These are phyloP conservation scores for Termitomyces sp. DNA, from an alignment of 1,284 basidiomycete genomes.

Conservation along the genomic window DNA sequence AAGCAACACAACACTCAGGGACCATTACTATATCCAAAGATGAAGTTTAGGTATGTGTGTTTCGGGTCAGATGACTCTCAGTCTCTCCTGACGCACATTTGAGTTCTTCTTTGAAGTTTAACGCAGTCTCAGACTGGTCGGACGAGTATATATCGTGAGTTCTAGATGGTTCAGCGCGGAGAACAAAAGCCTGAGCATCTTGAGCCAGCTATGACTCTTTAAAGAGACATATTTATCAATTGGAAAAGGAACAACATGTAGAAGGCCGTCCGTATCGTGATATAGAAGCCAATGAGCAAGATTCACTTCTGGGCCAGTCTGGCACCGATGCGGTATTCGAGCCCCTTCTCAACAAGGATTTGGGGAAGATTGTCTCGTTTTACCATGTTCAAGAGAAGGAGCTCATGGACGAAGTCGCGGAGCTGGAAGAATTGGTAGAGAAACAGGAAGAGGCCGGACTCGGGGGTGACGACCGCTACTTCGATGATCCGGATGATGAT, in stretches of 20 bases:
- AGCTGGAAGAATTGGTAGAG: conserved; percentile 63
- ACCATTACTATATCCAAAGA: conserved; percentile 8
- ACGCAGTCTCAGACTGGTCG: conserved; percentile 24
- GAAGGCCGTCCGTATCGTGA: conserved; percentile 40
- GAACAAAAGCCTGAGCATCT: not conserved
- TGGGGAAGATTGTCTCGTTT: conserved; percentile 80
- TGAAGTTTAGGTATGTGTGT: conserved; percentile 21
- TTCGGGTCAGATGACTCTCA: conserved; percentile 1
- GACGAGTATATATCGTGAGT: conserved; percentile 54
- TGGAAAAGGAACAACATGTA: conserved; percentile 67
- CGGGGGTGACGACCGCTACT: conserved; percentile 39
- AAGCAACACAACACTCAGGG: conserved; percentile 11
- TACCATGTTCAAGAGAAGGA: conserved; percentile 78
- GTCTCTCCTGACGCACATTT: not conserved
- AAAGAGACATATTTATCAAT: conserved; percentile 83
- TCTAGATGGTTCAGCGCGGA: not conserved
- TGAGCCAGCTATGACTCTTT: conserved; percentile 67
- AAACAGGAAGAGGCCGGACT: conserved; percentile 66
- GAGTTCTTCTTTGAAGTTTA: conserved; percentile 27
- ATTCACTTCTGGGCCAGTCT: conserved; percentile 44
- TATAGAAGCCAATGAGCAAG: conserved; percentile 59
- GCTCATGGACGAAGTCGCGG: conserved; percentile 55
- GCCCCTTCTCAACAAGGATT: conserved; percentile 77
- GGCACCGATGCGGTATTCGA: conserved; percentile 60
- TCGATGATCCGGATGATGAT: conserved; percentile 63